phyloP scores from a whole-genome alignment of 768 basidiomycete species.

The Kwoniella dejecticola region DNA sequence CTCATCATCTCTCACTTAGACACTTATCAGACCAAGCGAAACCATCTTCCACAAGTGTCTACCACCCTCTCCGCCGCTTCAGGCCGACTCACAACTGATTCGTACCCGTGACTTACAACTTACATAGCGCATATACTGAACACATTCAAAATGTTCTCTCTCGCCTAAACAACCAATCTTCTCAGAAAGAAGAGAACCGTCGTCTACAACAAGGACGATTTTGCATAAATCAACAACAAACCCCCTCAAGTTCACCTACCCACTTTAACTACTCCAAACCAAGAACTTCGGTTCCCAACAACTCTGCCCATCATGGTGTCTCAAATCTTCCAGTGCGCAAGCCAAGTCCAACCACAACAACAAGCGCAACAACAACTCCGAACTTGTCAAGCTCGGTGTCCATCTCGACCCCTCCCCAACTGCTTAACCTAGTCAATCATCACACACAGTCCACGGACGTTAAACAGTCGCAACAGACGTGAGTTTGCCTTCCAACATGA shows the following conservation, averaged over 20 bases:
- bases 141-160: slow-evolving; percentile 38
- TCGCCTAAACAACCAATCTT: slow-evolving; percentile 29
- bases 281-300: slow-evolving; percentile 25
- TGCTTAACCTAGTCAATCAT: slow-evolving; percentile 28
- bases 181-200: slow-evolving; percentile 22
- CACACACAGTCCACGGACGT: slow-evolving; percentile 23
- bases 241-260: slow-evolving; percentile 15
- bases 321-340: slow-evolving; percentile 6
- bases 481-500: slow-evolving; percentile 4
- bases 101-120: slow-evolving; percentile 9
- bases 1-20: slow-evolving; percentile 16
- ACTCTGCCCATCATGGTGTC: slow-evolving; percentile 40
- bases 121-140: slow-evolving; percentile 23
- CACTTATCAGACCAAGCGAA: too few species aligned
- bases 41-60: too few species aligned
- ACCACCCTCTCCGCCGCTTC: too few species aligned
- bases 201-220: slow-evolving; percentile 13
- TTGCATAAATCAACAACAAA: slow-evolving; percentile 21
- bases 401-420: slow-evolving; percentile 27
- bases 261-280: slow-evolving; percentile 13
- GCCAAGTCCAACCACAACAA: slow-evolving; percentile 9
- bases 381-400: slow-evolving; percentile 35
- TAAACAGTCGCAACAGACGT: slow-evolving; percentile 22
- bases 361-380: slow-evolving; percentile 21
- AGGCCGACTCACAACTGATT: not conserved